These are phyloP conservation scores for Bipolaris oryzae DNA, from an alignment of 2,329 filamentous ascomycete species.

Conservation along the genomic window DNA sequence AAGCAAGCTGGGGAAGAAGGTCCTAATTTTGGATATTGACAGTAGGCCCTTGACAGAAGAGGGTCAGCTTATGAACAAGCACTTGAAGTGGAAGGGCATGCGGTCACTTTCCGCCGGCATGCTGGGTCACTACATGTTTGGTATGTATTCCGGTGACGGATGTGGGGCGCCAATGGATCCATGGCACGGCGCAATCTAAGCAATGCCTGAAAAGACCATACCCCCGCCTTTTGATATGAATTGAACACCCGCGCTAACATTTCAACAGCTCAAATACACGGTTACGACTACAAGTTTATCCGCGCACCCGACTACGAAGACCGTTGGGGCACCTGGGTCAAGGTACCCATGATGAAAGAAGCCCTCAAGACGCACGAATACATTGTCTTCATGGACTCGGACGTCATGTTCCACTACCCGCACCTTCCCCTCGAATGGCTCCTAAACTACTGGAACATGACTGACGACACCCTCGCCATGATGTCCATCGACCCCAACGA, in stretches of 20 bases:
- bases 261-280: slow-evolving; percentile 53
- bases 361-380: slow-evolving; percentile 51
- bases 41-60: slow-evolving; percentile 43
- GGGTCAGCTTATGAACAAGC: slow-evolving; percentile 45
- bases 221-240: neutral
- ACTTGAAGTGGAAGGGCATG: slow-evolving; percentile 48
- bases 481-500: slow-evolving; percentile 55
- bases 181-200: neutral
- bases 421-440: slow-evolving; percentile 59
- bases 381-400: slow-evolving; percentile 58
- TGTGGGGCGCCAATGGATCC: neutral
- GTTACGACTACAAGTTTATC: slow-evolving; percentile 58
- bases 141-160: slow-evolving; percentile 18
- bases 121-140: slow-evolving; percentile 49
- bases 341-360: slow-evolving; percentile 55
- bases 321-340: slow-evolving; percentile 57
- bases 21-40: slow-evolving; percentile 48
- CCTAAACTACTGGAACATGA: slow-evolving; percentile 58
- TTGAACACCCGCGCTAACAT: slow-evolving; percentile 16
- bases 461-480: slow-evolving; percentile 53
- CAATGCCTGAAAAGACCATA: neutral
- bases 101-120: slow-evolving; percentile 47
- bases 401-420: slow-evolving; percentile 56
- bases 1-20: slow-evolving; percentile 45
- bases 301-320: slow-evolving; percentile 51